Evolutionary conservation across 23 red algal genomes (phyloP).

Genomic region (Chondrus crispus): DNA sequence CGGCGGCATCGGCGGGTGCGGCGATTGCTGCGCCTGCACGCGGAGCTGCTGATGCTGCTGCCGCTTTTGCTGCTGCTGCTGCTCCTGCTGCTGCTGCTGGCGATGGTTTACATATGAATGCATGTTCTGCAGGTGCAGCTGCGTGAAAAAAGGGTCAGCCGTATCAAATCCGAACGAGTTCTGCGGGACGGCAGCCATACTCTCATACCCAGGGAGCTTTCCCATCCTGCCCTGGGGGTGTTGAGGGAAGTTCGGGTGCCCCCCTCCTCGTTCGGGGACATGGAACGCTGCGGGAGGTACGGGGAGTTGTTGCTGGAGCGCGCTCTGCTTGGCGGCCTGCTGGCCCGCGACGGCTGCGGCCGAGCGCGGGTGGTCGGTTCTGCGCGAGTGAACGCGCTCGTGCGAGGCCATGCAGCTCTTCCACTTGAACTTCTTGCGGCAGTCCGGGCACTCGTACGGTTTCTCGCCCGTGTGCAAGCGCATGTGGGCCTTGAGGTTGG

Average conservation of each 20-base stretch:
- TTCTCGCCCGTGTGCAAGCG: constrained; percentile 92
- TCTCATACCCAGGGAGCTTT: too few species aligned
- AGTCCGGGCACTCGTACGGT: constrained; percentile 77
- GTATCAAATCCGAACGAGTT: too few species aligned
- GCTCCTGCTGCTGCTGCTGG: not conserved
- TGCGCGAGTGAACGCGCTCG: constrained; percentile 48
- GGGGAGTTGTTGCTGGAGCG: too few species aligned
- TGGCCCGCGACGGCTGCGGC: constrained; percentile 27
- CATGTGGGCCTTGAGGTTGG: constrained; percentile 82
- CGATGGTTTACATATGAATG: not conserved
- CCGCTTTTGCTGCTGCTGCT: constrained; percentile 23
- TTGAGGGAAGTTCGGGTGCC: too few species aligned
- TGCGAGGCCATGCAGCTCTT: constrained; percentile 65
- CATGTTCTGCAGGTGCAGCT: not conserved
- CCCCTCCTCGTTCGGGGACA: too few species aligned
- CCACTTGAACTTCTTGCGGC: constrained; percentile 83
- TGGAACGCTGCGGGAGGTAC: too few species aligned
- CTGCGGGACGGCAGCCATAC: too few species aligned
- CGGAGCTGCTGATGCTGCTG: constrained; percentile 31
- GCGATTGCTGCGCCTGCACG: not conserved
- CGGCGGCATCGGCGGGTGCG: too few species aligned
- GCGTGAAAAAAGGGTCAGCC: not conserved
- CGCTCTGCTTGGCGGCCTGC: not conserved
- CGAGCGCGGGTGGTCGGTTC: constrained; percentile 45
- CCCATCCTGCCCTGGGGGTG: too few species aligned